Evolutionary conservation across 345 rosid genomes (phyloP), one percentile per base, ranked within the genome.

Genomic region (Brassica napus): DNA sequence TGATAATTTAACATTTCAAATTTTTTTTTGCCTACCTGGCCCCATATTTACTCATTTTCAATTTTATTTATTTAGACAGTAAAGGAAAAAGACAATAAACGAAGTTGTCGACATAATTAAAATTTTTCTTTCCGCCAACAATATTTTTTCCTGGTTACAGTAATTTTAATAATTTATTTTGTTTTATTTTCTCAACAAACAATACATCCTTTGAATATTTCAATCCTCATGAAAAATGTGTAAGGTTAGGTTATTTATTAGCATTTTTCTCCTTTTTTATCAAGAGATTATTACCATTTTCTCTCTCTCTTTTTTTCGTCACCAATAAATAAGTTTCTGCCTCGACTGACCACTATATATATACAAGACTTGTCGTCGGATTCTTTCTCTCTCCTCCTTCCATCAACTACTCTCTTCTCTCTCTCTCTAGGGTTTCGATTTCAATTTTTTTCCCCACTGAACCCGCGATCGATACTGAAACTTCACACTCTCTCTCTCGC

Each of bases 351-450:
- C 73, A 52, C 10, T 60, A 72, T 65, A 72, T 65, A 65, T 35
- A 65, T 65, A 3, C n/a, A 7, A 65, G 54, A 65, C 69, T 67
- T 67, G 49, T 21, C 59, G 66, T 52, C 82, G 4, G 7, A 15
- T 44, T 73, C 68, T 57, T n/a, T 68, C 68, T 57, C 76, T 64
- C 55, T 49, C 62, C 62, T 63, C 68, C 65, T 35, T 55, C 18
- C 6, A 71, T 52, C 75, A 68, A 69, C 82, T 16, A 47, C 47
- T 3, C 3, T 57, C 3, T 9, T 37, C 23, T 75, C 77, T 81
- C 81, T 23, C 24, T 76, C 81, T 77, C 78, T 77, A 81, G 84
- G 84, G 78, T 81, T 81, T 49, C 84, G 81, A 81, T 71, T 71
- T 67, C 74, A 67, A 18, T 39, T 76, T 57, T 57, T 37, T 69